Percentiles rank a stretch among this genome's conserved stretches.
Evolutionary conservation across 2,329 filamentous ascomycete genomes (phyloP).

Genomic region (Diaporthe nobilis): DNA sequence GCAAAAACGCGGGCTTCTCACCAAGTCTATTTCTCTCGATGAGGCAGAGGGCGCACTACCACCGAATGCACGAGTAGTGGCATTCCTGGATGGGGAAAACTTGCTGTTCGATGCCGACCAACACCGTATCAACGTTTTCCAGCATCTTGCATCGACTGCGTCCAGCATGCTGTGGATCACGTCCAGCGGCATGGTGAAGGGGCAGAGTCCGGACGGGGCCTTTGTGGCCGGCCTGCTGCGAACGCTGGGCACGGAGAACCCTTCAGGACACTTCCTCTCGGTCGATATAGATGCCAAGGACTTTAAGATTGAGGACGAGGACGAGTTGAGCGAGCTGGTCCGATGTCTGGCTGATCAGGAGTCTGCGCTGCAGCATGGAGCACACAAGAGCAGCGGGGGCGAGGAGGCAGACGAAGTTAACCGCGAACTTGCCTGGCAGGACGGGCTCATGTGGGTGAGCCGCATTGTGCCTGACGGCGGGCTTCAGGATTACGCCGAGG

Average conservation of each 20-base stretch:
- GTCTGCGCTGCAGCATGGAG: slow-evolving; percentile 25
- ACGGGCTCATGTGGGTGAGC: slow-evolving; percentile 50
- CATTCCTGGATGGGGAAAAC: too few species aligned
- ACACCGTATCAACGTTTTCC: too few species aligned
- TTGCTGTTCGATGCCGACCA: too few species aligned
- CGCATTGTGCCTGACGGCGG: slow-evolving; percentile 35
- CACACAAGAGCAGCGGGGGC: background rate
- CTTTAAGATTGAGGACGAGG: slow-evolving; percentile 24
- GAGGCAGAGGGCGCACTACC: too few species aligned
- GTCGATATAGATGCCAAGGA: slow-evolving; percentile 45
- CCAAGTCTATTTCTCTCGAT: too few species aligned
- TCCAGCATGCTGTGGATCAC: too few species aligned
- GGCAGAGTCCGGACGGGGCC: slow-evolving; percentile 44
- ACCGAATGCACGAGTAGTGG: too few species aligned
- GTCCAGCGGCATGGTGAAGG: slow-evolving; percentile 43
- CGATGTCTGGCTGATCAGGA: slow-evolving; percentile 43
- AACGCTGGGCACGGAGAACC: slow-evolving; percentile 47
- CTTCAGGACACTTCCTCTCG: slow-evolving; percentile 42
- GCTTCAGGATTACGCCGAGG: background rate
- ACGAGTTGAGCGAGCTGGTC: slow-evolving; percentile 36
- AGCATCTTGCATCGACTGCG: too few species aligned
- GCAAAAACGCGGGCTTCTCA: too few species aligned
- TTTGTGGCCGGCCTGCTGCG: slow-evolving; percentile 47
- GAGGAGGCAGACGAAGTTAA: slow-evolving; percentile 40
- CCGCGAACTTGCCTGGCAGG: slow-evolving; percentile 49